Percentiles rank a stretch among this genome's conserved stretches.
phyloP scores from a whole-genome alignment of 805 yeast species.

The Candida awuae region DNA sequence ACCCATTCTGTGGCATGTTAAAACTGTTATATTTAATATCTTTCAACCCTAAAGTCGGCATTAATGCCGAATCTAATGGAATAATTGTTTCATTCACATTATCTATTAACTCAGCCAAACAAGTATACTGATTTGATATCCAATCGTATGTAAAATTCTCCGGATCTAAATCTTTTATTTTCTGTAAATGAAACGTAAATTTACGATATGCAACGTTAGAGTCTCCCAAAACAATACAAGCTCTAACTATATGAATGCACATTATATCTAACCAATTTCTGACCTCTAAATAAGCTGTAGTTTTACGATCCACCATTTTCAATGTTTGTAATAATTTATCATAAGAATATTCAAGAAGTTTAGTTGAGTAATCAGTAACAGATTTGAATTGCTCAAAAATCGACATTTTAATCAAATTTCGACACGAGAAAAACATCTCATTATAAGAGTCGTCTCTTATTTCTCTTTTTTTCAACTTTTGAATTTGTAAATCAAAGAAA shows the following conservation, averaged over 20 bases:
- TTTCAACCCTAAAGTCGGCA: constrained; percentile 23
- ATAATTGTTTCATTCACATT: constrained; percentile 25
- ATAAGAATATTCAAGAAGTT: constrained; percentile 44
- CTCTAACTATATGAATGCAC: constrained; percentile 55
- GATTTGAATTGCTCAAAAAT: constrained; percentile 40
- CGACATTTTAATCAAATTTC: constrained; percentile 47
- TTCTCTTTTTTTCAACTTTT: constrained; percentile 33
- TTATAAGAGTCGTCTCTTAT: constrained; percentile 20
- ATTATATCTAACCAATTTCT: constrained; percentile 49
- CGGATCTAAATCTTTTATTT: constrained; percentile 28
- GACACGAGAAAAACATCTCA: constrained; percentile 35
- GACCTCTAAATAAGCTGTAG: constrained; percentile 34
- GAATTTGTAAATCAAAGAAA: constrained; percentile 35
- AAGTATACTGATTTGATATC: constrained; percentile 55
- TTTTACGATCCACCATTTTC: constrained; percentile 18
- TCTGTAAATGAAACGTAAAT: constrained; percentile 55
- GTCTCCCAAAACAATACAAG: constrained; percentile 51
- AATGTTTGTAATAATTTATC: constrained; percentile 39
- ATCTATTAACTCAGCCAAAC: constrained; percentile 54
- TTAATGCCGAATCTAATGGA: constrained; percentile 29
- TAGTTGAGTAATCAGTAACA: constrained; percentile 41
- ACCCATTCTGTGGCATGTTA: constrained; percentile 38
- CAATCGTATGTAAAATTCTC: constrained; percentile 30
- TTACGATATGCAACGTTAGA: constrained; percentile 53
- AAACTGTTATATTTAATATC: constrained; percentile 15